phyloP scores from a whole-genome alignment of 306 rosid genomes.

The Castanea mollissima region DNA sequence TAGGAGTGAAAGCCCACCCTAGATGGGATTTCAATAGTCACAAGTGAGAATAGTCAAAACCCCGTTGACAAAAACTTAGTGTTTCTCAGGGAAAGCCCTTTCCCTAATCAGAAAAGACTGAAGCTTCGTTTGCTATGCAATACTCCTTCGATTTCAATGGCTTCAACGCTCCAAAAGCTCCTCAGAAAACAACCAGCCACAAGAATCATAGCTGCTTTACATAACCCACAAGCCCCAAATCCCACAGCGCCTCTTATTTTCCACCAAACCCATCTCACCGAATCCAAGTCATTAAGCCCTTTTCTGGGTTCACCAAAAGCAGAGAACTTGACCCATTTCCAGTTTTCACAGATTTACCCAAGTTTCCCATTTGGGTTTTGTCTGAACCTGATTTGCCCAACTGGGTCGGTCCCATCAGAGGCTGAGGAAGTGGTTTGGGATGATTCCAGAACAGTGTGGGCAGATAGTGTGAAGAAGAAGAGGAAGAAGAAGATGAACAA shows the following conservation, averaged over 20 bases:
- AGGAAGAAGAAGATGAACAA: constrained; percentile 83
- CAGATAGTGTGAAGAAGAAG: constrained; percentile 89
- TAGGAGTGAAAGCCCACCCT: too few relatives aligned
- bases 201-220: constrained; percentile 31
- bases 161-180: constrained; percentile 60
- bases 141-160: constrained; percentile 39
- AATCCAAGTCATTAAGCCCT: constrained; percentile 4
- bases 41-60: background rate
- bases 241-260: constrained; percentile 11
- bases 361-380: constrained; percentile 54
- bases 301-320: background rate
- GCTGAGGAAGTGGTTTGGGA: constrained; percentile 31
- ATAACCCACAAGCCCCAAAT: constrained; percentile 16
- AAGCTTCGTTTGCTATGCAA: background rate
- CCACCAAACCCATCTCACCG: constrained; percentile 11
- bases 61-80: background rate
- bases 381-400: constrained; percentile 31
- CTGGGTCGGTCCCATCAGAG: constrained; percentile 26
- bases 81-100: background rate
- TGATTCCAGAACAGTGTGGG: constrained; percentile 56
- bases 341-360: constrained; percentile 44
- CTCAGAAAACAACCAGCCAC: constrained; percentile 38
- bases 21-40: background rate
- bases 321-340: constrained; percentile 2
- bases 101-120: background rate